Conservation (phyloP, 345 rosid species). For the Psidium guajava region DNA sequence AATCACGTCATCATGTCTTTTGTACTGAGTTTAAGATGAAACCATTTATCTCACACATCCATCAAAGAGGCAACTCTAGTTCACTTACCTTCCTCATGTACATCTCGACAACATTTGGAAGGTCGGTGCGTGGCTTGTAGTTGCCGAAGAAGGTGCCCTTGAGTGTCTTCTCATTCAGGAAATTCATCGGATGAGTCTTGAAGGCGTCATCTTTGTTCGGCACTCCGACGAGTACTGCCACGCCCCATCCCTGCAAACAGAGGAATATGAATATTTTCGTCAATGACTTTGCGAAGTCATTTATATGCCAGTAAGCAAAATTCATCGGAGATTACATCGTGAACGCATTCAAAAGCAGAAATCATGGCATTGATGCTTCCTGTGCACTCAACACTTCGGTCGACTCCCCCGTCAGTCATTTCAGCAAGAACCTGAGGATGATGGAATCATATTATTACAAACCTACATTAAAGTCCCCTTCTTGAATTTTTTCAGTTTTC, state of each 20-base stretch:
- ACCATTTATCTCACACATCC: not conserved
- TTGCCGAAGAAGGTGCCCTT: conserved; percentile 35
- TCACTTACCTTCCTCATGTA: conserved; percentile 24
- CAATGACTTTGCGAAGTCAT: not conserved
- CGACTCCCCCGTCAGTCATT: conserved; percentile 39
- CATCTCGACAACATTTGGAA: conserved; percentile 27
- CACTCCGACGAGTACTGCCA: conserved; percentile 35
- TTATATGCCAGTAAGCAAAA: not conserved
- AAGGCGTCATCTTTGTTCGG: conserved; percentile 31
- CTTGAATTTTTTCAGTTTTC: not conserved
- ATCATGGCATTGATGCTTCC: conserved; percentile 32
- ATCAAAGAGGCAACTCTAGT: not conserved
- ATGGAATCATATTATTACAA: not conserved
- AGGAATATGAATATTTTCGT: not conserved
- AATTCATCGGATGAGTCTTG: conserved; percentile 25
- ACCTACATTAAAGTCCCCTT: not conserved
- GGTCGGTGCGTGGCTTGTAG: conserved; percentile 31
- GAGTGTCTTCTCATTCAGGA: conserved; percentile 29
- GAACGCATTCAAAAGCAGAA: conserved; percentile 36
- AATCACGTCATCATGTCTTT: too few relatives aligned
- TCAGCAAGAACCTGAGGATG: conserved; percentile 25
- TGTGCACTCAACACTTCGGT: conserved; percentile 35
- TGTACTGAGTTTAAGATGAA: not conserved
- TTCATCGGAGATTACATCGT: conserved; percentile 14
- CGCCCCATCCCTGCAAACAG: conserved; percentile 32